Evolutionary conservation across 2,329 filamentous ascomycete genomes (phyloP), one percentile per base, ranked within the genome.

Genomic region (Aureobasidium sp.): DNA sequence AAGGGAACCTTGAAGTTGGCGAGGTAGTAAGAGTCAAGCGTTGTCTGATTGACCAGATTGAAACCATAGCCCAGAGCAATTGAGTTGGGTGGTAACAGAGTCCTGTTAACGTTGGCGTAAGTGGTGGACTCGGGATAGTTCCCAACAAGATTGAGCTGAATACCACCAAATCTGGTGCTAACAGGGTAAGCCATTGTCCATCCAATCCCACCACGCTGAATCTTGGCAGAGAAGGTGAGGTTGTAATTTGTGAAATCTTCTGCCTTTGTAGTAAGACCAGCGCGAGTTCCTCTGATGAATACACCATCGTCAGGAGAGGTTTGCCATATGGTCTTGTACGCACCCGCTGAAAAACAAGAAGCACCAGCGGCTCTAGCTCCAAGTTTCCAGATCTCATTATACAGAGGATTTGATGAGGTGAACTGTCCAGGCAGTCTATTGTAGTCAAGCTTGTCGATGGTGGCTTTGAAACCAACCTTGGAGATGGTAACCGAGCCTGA

Each of bases 381-480:
- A 2, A 79, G 70, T 4, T 69, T 70, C 69, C 74, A 76, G 15
- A 78, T 71, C 15, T 68, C 66, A 57, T 76, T 71, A 29, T 74
- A 71, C 1, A 66, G 42, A 5, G 65, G 62, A 62, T 77, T 70
- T 9, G 70, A 69, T 7, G 68, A 69, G 6, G 63, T 48, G 34
- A 77, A 71, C 6, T 68, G 58, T 1, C 71, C 74, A 2, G 71
- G 70, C 1, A 76, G 61, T 3, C 69, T 56, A 7, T 69, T 62
- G 0, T 66, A 45, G 31, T 67, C 61, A 2, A 62, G 62, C 1
- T 65, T 68, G 3, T 68, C 64, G 11, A 73, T 68, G 1, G 70
- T 75, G 0, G 69, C 62, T 48, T 66, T 67, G 14, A 77, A 70
- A 0, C 76, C 75, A 1, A 62, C 52, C 5, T 63, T 65, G 2